These are phyloP conservation scores for Quercus berberidifolia DNA, from an alignment of 306 rosid species.

Conservation along the genomic window DNA sequence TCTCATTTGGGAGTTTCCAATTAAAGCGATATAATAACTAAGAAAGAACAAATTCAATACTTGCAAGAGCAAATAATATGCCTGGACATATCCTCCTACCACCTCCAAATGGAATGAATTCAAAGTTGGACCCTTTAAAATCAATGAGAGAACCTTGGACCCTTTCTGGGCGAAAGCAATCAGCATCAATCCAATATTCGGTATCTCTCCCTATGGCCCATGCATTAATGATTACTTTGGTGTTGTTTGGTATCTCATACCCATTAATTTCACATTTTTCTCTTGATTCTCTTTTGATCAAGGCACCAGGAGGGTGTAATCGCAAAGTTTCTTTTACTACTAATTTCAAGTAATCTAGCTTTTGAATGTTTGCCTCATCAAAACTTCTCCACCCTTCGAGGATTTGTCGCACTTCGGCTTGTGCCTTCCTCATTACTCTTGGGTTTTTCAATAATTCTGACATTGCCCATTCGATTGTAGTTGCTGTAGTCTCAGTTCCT, in stretches of 20 bases:
- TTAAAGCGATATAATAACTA: not conserved
- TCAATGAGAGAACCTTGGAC: not conserved
- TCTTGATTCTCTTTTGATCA: constrained; percentile 24
- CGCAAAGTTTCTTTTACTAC: constrained; percentile 34
- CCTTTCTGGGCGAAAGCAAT: constrained; percentile 15
- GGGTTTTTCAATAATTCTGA: constrained; percentile 12
- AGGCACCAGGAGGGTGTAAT: constrained; percentile 28
- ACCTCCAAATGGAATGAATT: constrained; percentile 12
- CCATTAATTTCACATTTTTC: constrained; percentile 24
- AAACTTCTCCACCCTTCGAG: not conserved
- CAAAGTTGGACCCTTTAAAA: not conserved
- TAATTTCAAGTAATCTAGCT: constrained; percentile 29
- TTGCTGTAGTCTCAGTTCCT: not conserved
- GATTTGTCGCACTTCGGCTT: constrained; percentile 20
- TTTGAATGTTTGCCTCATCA: constrained; percentile 7
- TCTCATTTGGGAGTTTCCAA: constrained; percentile 2
- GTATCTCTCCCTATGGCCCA: constrained; percentile 46
- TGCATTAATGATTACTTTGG: constrained; percentile 25
- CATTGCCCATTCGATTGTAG: constrained; percentile 5
- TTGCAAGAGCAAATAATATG: too few relatives aligned
- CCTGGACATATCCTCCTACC: too few relatives aligned
- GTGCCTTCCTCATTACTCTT: constrained; percentile 27
- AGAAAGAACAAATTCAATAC: too few relatives aligned
- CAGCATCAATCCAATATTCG: constrained; percentile 16
- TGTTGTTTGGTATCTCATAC: constrained; percentile 21